Conservation (phyloP, 2,329 filamentous ascomycete species). For the Periconia sp. region DNA sequence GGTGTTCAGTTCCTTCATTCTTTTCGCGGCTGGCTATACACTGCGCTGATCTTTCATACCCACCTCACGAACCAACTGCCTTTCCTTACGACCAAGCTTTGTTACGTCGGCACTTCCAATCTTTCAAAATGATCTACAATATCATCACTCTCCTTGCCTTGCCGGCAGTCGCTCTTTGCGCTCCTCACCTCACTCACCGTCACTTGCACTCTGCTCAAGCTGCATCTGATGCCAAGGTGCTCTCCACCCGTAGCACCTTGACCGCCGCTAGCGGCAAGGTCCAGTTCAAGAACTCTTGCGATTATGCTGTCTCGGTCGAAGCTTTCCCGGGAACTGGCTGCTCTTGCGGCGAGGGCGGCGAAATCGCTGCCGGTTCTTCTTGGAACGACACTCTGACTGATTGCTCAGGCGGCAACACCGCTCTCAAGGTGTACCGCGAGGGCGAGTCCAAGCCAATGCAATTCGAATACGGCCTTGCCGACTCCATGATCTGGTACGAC, state of each 20-base stretch:
- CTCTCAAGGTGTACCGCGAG: slow-evolving; percentile 8
- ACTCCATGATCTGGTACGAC: slow-evolving; percentile 13
- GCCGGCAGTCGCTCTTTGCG: slow-evolving; percentile 10
- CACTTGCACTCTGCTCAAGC: not conserved
- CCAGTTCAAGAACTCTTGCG: slow-evolving; percentile 9
- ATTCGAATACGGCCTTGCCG: slow-evolving; percentile 11
- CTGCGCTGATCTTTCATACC: not conserved
- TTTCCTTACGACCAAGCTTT: not conserved
- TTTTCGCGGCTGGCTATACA: slow-evolving; percentile 2
- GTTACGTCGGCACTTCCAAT: slow-evolving; percentile 2
- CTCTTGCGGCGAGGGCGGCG: not conserved
- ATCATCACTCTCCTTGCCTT: slow-evolving; percentile 11
- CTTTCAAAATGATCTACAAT: slow-evolving; percentile 12
- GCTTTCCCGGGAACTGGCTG: slow-evolving; percentile 1
- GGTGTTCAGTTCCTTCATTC: slow-evolving; percentile 5
- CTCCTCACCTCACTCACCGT: slow-evolving; percentile 2
- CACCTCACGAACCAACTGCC: not conserved
- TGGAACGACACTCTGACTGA: slow-evolving; percentile 8
- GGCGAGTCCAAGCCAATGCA: slow-evolving; percentile 11
- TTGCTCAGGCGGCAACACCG: slow-evolving; percentile 12
- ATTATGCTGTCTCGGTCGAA: slow-evolving; percentile 9
- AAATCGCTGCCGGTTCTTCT: slow-evolving; percentile 6
- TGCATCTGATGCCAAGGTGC: not conserved
- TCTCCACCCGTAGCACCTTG: not conserved
- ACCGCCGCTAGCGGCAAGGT: slow-evolving; percentile 3